Conservation (phyloP, 2,329 filamentous ascomycete species). For the Diaporthe humulicola region DNA sequence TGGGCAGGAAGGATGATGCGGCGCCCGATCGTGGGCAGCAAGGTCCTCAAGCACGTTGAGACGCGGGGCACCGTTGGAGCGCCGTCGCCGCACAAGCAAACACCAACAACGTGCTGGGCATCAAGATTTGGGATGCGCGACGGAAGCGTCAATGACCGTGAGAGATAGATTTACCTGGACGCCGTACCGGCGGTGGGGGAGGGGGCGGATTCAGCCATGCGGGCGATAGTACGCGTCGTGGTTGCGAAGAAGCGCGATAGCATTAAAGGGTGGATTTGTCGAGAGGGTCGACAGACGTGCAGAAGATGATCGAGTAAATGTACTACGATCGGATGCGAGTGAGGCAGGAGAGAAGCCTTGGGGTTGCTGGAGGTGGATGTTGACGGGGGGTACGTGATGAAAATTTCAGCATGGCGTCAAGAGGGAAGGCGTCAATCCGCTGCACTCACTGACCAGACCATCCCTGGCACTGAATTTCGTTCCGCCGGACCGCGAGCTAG, state of each 20-base stretch:
- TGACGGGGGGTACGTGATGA: conserved; percentile 19
- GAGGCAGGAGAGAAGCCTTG: background rate
- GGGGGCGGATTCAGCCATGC: conserved; percentile 31
- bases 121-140: conserved; percentile 13
- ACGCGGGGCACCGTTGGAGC: background rate
- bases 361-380: conserved; percentile 7
- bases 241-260: conserved; percentile 21
- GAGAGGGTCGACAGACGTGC: background rate
- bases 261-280: conserved; percentile 1
- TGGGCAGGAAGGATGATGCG: background rate
- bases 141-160: background rate
- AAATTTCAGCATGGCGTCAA: conserved; percentile 27
- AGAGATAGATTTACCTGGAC: conserved; percentile 28
- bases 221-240: conserved; percentile 10
- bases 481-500: conserved; percentile 29
- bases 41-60: background rate
- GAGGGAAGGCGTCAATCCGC: conserved; percentile 22
- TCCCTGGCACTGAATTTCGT: conserved; percentile 32
- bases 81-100: background rate
- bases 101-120: background rate
- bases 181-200: conserved; percentile 18
- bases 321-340: conserved; percentile 13
- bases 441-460: conserved; percentile 13
- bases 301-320: conserved; percentile 16
- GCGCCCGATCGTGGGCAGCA: background rate